Evolutionary conservation across 106 monocot species (phyloP), one percentile per base, ranked within the genome.

Genomic region (Posidonia australis): DNA sequence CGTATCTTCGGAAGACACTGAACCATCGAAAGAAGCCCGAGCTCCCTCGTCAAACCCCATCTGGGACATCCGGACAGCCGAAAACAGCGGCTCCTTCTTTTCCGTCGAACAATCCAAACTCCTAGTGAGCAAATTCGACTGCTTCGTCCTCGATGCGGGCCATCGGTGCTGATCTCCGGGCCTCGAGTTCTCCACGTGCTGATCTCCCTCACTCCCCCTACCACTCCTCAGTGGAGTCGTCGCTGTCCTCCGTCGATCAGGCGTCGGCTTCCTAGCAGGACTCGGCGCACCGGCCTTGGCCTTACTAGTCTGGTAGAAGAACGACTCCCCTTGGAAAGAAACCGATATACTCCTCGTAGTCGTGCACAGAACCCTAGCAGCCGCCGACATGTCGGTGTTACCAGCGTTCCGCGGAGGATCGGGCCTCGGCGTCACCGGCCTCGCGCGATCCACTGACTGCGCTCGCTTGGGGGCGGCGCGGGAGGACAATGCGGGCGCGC

Each of bases 1-100:
- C 0, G 78, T 83, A 24, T 98, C 96, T 5, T 7, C 36, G 5
- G 96, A 90, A 11, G 82, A 84, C 0, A 78, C 76, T 0, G 72
- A 77, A 29, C 73, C 74, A 47, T 84, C 85, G 20, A 88, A 82
- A 2, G 84, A 82, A 5, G 66, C 54, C 46, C 80, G 67, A 43
- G 75, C 23, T 13, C 74, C 79, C 12, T 78, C 76, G 16, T 90
- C 86, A 5, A 85, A 73, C 46, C 69, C 51, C 65, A 83, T 72
- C 4, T 78, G 82, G 10, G 86, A 77, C 72, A 82, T 56, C 52
- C 72, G 65, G 44, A 87, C 80, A 20, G 82, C 74, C 4, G 72
- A 72, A 26, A 84, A 41, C 41, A 86, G 51, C 28, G 83, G 75
- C 12, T 81, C 77, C 32, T 71, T 63, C 69, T 74, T 75, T 20